Conservation (phyloP, 2,329 filamentous ascomycete species). For the Colletotrichum sp. region DNA sequence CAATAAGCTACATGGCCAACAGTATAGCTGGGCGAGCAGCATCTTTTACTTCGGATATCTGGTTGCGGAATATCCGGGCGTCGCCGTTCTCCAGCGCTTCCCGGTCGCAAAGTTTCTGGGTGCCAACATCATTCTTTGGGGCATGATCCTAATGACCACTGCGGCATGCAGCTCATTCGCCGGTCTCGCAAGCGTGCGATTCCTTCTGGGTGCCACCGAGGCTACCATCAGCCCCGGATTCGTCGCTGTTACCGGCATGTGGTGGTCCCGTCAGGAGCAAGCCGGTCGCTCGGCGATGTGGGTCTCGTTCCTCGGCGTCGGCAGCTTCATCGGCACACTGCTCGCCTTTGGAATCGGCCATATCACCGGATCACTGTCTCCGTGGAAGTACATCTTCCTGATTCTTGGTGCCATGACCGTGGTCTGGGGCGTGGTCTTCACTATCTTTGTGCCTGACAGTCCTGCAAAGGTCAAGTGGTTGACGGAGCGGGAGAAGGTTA, state of each 20-base stretch:
- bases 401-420: constrained; percentile 36
- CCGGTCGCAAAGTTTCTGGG: constrained; percentile 33
- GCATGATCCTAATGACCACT: constrained; percentile 33
- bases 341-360: constrained; percentile 39
- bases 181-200: constrained; percentile 37
- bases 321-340: constrained; percentile 36
- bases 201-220: constrained; percentile 42
- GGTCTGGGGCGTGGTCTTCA: constrained; percentile 29
- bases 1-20: constrained; percentile 31
- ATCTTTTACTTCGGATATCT: constrained; percentile 39
- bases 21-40: constrained; percentile 35
- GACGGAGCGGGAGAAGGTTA: constrained; percentile 30
- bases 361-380: constrained; percentile 27
- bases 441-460: constrained; percentile 32
- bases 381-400: constrained; percentile 41
- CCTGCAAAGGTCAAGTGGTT: constrained; percentile 34
- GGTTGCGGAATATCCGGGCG: constrained; percentile 33
- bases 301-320: constrained; percentile 42
- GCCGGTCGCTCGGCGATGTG: constrained; percentile 39
- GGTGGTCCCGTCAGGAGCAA: constrained; percentile 44
- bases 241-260: constrained; percentile 41
- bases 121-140: constrained; percentile 34
- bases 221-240: constrained; percentile 37
- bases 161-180: constrained; percentile 35
- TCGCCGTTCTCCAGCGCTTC: constrained; percentile 32